Percentiles rank a stretch among this genome's conserved stretches.
These are phyloP conservation scores for Pythium biforme DNA, from an alignment of 352 stramenopile species.

Conservation along the genomic window DNA sequence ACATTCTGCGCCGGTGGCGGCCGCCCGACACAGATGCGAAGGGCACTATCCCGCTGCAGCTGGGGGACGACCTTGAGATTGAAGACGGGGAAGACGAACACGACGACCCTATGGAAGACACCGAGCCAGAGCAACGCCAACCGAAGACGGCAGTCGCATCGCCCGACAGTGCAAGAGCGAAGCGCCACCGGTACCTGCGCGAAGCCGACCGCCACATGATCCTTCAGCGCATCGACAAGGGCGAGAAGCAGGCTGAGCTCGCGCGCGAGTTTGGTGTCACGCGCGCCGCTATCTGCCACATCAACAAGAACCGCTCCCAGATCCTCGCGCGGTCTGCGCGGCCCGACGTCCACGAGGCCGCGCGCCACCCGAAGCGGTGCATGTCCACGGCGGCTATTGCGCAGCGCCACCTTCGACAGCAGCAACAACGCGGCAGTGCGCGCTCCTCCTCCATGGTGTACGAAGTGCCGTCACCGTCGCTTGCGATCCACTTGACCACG, in stretches of 20 bases:
- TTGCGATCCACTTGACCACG: slow-evolving; percentile 25
- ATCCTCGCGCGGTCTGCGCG: slow-evolving; percentile 31
- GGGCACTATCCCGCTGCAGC: neutral
- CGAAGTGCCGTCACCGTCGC: slow-evolving; percentile 23
- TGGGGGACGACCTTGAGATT: too few species aligned
- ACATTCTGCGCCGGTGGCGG: slow-evolving; percentile 9
- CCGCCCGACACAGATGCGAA: neutral
- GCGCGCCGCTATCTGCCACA: slow-evolving; percentile 39
- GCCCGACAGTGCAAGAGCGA: neutral
- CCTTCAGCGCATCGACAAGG: slow-evolving; percentile 34
- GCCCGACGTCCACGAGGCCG: slow-evolving; percentile 31
- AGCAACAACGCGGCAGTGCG: neutral
- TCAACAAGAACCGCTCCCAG: slow-evolving; percentile 43
- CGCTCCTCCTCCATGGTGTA: slow-evolving; percentile 13
- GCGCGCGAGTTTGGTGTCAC: slow-evolving; percentile 40
- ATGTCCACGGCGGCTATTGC: slow-evolving; percentile 25
- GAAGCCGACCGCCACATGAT: slow-evolving; percentile 30
- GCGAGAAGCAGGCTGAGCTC: slow-evolving; percentile 38
- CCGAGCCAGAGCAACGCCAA: neutral
- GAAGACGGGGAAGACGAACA: neutral
- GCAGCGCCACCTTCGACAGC: slow-evolving; percentile 7
- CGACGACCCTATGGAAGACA: neutral
- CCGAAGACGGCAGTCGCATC: neutral
- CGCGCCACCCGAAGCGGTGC: slow-evolving; percentile 27
- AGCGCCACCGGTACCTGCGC: slow-evolving; percentile 23